Base-by-base conservation (phyloP, 139 green algal species). In the Chlorella sp. region DNA sequence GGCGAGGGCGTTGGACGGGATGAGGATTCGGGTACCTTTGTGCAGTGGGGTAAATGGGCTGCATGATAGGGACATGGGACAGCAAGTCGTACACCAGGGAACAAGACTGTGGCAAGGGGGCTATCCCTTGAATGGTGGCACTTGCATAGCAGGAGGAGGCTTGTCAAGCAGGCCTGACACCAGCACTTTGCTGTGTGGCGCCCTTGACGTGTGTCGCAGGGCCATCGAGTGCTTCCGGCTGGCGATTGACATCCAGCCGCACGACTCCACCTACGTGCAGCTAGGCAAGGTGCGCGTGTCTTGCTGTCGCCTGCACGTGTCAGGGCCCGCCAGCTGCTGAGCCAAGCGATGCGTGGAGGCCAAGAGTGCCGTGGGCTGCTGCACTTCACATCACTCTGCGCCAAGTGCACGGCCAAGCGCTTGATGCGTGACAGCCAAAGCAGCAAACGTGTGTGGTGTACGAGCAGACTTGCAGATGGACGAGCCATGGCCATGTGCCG, bases 231-330 rank as follows among this genome's bases (percentile, higher is more conserved):
- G 71, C 49, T 90, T 93, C 63, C 74, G 72, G 0, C 60, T 74
- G 3, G 89, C 88, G 14, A 88, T 88, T 62, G 67, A 82, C 42
- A 86, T 93, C 55, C 86, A 93, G 80, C 83, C 81, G 26, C 85
- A 93, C 35, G 89, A 93, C 63, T 78, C 74, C 10, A 94, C 87
- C 17, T 93, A 85, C 72, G 69, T 89, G 62, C 83, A 91, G 80
- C 81, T 93, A 30, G 77, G 85, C 69, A 89, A 89, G 76, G 80
- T 80, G 55, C 4, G 22, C 4, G 42, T 17, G 10, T 10, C 42
- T 55, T 17, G 10, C 17, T 10, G 42, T 55, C 10, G 42, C 10
- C 42, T 55, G 42, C 42, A 26, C 10, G 10, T 55, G 42, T 55
- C 42, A 55, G 10, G 42, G 10, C 42, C 17, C 17, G 10, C 42